A percentile compares a stretch with the other conserved stretches of the same genome.
Conservation (phyloP, 768 basidiomycete species). For the Mycena vitilis region DNA sequence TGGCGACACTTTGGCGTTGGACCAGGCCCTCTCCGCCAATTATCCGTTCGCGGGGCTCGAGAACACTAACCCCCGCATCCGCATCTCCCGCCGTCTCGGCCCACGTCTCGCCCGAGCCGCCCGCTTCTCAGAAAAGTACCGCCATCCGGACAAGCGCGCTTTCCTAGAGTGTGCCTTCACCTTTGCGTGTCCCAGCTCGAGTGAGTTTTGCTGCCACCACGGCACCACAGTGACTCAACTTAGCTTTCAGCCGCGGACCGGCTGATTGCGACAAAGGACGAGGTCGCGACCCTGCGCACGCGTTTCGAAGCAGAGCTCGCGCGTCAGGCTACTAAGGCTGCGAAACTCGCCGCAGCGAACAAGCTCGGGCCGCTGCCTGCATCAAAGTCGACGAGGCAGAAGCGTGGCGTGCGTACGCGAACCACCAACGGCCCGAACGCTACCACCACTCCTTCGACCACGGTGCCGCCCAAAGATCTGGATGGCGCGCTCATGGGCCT, state of each 20-base stretch:
- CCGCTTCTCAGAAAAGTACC: constrained; percentile 52
- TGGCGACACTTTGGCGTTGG: constrained; percentile 78
- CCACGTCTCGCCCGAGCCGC: constrained; percentile 61
- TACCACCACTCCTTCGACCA: constrained; percentile 5
- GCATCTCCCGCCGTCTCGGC: constrained; percentile 66
- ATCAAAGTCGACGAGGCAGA: constrained; percentile 32
- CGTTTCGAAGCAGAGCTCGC: constrained; percentile 82
- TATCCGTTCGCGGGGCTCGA: constrained; percentile 46
- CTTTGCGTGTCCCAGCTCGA: constrained; percentile 71
- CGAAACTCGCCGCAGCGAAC: constrained; percentile 60
- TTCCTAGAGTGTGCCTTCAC: constrained; percentile 68
- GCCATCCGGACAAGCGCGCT: constrained; percentile 57
- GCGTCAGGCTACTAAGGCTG: constrained; percentile 73
- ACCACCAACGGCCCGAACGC: constrained; percentile 6
- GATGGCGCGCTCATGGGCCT: constrained; percentile 27
- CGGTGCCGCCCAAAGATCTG: neutral
- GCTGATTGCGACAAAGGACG: constrained; percentile 73
- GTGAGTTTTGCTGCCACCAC: constrained; percentile 58
- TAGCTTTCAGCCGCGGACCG: constrained; percentile 73
- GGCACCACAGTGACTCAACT: no score
- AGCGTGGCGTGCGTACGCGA: constrained; percentile 42
- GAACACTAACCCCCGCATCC: constrained; percentile 48
- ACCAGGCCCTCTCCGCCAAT: constrained; percentile 77
- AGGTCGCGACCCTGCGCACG: constrained; percentile 71
- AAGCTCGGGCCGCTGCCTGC: constrained; percentile 44